Evolutionary conservation across 805 yeast species (phyloP).

Genomic region (Wickerhamomyces tratensis): DNA sequence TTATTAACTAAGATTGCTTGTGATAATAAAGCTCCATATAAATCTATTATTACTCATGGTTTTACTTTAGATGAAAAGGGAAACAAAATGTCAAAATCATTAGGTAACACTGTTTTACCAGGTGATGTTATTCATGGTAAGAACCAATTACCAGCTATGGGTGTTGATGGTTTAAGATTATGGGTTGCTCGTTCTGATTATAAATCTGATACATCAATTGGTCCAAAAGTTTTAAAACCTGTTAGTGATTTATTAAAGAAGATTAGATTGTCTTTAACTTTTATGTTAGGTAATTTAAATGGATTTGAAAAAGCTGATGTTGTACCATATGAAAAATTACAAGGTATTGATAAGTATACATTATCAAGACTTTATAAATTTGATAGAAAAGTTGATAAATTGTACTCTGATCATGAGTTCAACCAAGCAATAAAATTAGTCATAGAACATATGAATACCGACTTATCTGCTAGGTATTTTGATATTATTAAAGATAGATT

Average conservation of each 20-base stretch:
- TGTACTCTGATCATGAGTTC: conserved; percentile 54
- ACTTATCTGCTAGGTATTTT: conserved; percentile 76
- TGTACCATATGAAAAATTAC: conserved; percentile 30
- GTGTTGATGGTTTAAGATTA: conserved; percentile 84
- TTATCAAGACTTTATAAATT: conserved; percentile 45
- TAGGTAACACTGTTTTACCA: conserved; percentile 77
- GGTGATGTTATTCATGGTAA: conserved; percentile 55
- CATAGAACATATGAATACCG: conserved; percentile 63
- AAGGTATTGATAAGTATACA: conserved; percentile 50
- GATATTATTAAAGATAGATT: conserved; percentile 79
- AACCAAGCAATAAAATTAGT: conserved; percentile 59
- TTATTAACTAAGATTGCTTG: conserved; percentile 64
- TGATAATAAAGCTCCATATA: conserved; percentile 49
- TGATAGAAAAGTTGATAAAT: conserved; percentile 27
- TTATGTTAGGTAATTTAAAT: conserved; percentile 67
- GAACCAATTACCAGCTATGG: conserved; percentile 49
- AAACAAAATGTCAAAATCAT: conserved; percentile 87
- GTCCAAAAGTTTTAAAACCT: conserved; percentile 61
- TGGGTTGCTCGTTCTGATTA: conserved; percentile 89
- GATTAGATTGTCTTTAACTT: conserved; percentile 71
- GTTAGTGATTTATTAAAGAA: conserved; percentile 78
- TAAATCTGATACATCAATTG: conserved; percentile 68
- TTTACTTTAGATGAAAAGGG: conserved; percentile 83
- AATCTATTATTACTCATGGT: conserved; percentile 81
- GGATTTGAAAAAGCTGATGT: conserved; percentile 24